A percentile compares a stretch with the other conserved stretches of the same genome.
phyloP scores from a whole-genome alignment of 83 land plant genomes.

The Larix sibirica region DNA sequence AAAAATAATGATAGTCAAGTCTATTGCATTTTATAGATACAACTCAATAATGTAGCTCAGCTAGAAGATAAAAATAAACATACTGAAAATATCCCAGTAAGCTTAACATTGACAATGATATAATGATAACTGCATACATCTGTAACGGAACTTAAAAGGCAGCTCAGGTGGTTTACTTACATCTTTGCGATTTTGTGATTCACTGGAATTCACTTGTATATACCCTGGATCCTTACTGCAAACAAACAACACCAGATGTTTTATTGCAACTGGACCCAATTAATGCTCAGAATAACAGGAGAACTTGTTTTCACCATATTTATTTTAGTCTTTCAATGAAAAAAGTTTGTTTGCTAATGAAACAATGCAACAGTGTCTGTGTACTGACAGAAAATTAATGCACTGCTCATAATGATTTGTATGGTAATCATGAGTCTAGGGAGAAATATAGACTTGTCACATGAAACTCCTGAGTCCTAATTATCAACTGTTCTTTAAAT shows the following conservation, averaged over 20 bases:
- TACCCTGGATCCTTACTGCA: conserved; percentile 88
- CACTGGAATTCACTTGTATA: conserved; percentile 40
- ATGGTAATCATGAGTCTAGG: no score
- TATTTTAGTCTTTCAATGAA: neutral
- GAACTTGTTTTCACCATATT: neutral
- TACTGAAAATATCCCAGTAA: neutral
- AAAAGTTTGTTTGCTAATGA: no score
- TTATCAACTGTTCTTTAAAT: no score
- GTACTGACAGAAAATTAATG: no score
- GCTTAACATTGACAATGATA: neutral
- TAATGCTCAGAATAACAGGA: neutral
- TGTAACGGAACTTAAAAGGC: neutral
- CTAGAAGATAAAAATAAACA: neutral
- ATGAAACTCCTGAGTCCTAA: no score
- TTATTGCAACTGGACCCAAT: neutral
- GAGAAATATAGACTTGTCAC: no score
- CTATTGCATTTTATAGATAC: neutral
- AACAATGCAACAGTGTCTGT: no score
- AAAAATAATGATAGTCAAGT: neutral
- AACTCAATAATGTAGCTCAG: neutral
- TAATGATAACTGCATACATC: neutral
- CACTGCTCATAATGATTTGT: no score
- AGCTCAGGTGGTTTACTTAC: conserved; percentile 12
- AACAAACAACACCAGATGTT: neutral
- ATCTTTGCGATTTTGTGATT: conserved; percentile 4